These are phyloP conservation scores for Fusarium chaquense DNA, from an alignment of 2,329 filamentous ascomycete genomes.

Conservation along the genomic window DNA sequence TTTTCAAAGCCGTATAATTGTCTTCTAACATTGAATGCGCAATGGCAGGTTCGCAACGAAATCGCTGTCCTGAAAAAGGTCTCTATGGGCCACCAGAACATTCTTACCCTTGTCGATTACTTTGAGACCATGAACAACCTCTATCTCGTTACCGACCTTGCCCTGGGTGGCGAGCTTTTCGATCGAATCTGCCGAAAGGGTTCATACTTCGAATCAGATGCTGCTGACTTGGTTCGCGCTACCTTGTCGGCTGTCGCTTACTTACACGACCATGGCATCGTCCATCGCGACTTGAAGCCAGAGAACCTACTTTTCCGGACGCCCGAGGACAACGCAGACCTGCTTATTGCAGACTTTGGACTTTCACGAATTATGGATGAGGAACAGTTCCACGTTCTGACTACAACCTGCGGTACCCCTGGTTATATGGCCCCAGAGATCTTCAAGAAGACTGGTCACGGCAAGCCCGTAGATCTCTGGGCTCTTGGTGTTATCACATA, in stretches of 20 bases:
- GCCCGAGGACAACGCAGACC: conserved; percentile 96
- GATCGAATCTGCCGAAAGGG: conserved; percentile 99
- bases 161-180: conserved; percentile 95
- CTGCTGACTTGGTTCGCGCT: conserved; percentile 92
- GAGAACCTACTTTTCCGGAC: conserved; percentile 97
- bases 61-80: conserved; percentile 97
- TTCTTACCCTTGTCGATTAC: conserved; percentile 96
- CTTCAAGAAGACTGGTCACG: conserved; percentile 98
- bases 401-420: conserved; percentile 96
- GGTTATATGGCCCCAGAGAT: conserved; percentile 99
- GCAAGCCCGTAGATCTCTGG: conserved; percentile 98
- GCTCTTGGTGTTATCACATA: conserved; percentile 98
- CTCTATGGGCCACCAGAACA: conserved; percentile 99
- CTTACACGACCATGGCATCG: conserved; percentile 97
- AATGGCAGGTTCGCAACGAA: conserved; percentile 86
- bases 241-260: conserved; percentile 98
- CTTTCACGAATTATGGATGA: conserved; percentile 98
- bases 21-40: conserved; percentile 31
- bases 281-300: conserved; percentile 96
- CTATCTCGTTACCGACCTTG: conserved; percentile 96
- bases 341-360: conserved; percentile 97
- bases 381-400: conserved; percentile 96
- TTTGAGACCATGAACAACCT: conserved; percentile 99
- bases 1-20: neutral
- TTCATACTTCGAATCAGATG: conserved; percentile 97